Evolutionary conservation across 169 alveolate genomes (phyloP).

Genomic region (Eimeria necatrix): DNA sequence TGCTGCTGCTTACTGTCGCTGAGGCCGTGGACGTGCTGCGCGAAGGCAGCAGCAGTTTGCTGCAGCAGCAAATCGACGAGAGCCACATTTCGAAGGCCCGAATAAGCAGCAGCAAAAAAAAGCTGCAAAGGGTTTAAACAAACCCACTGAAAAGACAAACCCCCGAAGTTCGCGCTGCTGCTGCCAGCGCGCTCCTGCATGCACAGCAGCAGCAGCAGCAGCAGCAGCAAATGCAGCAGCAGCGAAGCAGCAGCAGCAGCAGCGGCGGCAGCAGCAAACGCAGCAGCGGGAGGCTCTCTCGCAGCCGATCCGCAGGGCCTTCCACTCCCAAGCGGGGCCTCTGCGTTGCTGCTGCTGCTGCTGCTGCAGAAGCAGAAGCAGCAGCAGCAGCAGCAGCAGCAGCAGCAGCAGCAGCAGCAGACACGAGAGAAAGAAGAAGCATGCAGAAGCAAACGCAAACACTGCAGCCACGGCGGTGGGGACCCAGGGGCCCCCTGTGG

Average conservation of each 20-base stretch:
- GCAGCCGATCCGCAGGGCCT: not conserved
- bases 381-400: too few species aligned
- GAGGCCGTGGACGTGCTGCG: constrained; percentile 13
- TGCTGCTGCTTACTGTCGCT: not conserved
- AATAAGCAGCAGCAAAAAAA: constrained; percentile 84
- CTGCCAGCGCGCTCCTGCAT: constrained; percentile 83
- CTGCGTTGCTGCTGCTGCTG: too few species aligned
- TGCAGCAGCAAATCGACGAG: constrained; percentile 79
- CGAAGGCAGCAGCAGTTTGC: constrained; percentile 61
- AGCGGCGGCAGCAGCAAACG: not conserved
- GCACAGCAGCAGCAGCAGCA: not conserved
- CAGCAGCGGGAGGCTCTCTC: not conserved
- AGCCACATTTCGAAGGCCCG: constrained; percentile 80
- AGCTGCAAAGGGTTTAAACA: constrained; percentile 79
- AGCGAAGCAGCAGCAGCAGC: too few species aligned
- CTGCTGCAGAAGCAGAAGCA: too few species aligned
- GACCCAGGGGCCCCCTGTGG: too few species aligned
- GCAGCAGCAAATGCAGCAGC: too few species aligned
- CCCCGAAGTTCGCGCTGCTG: constrained; percentile 70
- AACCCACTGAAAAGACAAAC: constrained; percentile 82
- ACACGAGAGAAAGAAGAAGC: too few species aligned
- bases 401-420: too few species aligned
- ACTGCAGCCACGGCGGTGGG: too few species aligned
- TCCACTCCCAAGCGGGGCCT: too few species aligned
- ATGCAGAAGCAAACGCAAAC: too few species aligned